A percentile compares a stretch with the other conserved stretches of the same genome.
Conservation (phyloP, 352 stramenopile species). For the Phytophthora uliginosa region DNA sequence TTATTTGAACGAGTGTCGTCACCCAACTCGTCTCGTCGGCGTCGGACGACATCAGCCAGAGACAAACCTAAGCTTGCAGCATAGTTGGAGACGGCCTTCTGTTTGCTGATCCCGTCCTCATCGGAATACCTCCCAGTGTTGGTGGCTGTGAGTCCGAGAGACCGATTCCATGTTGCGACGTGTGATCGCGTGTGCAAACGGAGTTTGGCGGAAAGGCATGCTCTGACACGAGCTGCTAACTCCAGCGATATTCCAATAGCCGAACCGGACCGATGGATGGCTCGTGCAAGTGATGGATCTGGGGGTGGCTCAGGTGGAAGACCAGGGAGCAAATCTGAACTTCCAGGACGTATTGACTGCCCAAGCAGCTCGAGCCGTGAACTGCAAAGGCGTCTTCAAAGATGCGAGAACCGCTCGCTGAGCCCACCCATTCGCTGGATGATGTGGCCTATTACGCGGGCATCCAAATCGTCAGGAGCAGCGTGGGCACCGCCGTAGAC, state of each 20-base stretch:
- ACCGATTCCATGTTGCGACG: background rate
- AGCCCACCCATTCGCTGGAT: slow-evolving; percentile 18
- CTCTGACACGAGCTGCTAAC: background rate
- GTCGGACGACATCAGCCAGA: slow-evolving; percentile 2
- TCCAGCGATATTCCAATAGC: background rate
- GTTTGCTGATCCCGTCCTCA: background rate
- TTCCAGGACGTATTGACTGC: background rate
- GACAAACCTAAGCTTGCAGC: background rate
- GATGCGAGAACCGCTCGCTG: slow-evolving; percentile 11
- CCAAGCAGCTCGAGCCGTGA: slow-evolving; percentile 11
- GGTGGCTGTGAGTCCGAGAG: background rate
- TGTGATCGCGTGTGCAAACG: background rate
- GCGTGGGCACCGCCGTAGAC: slow-evolving; percentile 10
- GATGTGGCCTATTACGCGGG: slow-evolving; percentile 18
- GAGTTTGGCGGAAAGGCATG: slow-evolving; percentile 1
- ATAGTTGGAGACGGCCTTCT: slow-evolving; percentile 6
- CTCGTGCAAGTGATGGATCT: background rate
- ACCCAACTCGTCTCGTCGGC: background rate
- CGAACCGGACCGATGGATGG: background rate
- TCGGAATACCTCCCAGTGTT: background rate
- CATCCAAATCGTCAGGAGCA: slow-evolving; percentile 7
- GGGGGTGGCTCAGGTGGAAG: too few species aligned
- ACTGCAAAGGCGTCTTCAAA: slow-evolving; percentile 21
- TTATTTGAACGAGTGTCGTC: slow-evolving; percentile 16
- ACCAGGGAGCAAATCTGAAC: background rate